phyloP scores from a whole-genome alignment of 441 rosid species.

The Isatis lusitanica region DNA sequence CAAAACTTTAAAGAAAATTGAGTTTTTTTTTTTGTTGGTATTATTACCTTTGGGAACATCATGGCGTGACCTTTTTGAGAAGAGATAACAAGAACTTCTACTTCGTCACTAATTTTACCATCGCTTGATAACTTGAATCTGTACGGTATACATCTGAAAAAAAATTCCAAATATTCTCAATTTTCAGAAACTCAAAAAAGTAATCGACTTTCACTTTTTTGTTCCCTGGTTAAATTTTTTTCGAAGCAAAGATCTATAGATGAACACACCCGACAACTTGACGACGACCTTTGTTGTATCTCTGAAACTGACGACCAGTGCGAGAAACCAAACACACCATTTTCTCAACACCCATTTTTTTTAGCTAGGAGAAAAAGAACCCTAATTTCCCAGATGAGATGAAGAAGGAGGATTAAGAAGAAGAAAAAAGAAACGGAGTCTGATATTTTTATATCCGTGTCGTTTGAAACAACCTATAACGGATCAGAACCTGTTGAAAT shows the following conservation, averaged over 20 bases:
- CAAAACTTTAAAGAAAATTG: no score
- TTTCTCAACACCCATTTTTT: constrained; percentile 28
- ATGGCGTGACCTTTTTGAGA: constrained; percentile 79
- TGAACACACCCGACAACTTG: constrained; percentile 78
- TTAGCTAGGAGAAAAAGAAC: not conserved
- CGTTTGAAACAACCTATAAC: constrained; percentile 20
- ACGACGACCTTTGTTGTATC: constrained; percentile 83
- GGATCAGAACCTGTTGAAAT: constrained; percentile 26
- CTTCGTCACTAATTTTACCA: constrained; percentile 47
- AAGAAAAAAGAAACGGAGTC: not conserved
- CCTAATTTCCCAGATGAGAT: not conserved
- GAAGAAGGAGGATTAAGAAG: no score
- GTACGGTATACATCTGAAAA: constrained; percentile 83
- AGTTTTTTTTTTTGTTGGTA: no score
- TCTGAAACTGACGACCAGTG: constrained; percentile 68
- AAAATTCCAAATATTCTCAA: not conserved
- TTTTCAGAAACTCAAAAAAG: not conserved
- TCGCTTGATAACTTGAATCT: constrained; percentile 48
- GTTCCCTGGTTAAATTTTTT: not conserved
- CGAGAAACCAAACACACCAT: constrained; percentile 79
- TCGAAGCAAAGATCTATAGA: not conserved
- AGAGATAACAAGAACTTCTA: constrained; percentile 78
- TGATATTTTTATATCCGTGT: not conserved
- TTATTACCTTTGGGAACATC: constrained; percentile 81
- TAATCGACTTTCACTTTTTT: not conserved